Percentiles rank a stretch among this genome's conserved stretches.
Evolutionary conservation across 2,329 filamentous ascomycete genomes (phyloP).

Genomic region (Orbilia oligospora): DNA sequence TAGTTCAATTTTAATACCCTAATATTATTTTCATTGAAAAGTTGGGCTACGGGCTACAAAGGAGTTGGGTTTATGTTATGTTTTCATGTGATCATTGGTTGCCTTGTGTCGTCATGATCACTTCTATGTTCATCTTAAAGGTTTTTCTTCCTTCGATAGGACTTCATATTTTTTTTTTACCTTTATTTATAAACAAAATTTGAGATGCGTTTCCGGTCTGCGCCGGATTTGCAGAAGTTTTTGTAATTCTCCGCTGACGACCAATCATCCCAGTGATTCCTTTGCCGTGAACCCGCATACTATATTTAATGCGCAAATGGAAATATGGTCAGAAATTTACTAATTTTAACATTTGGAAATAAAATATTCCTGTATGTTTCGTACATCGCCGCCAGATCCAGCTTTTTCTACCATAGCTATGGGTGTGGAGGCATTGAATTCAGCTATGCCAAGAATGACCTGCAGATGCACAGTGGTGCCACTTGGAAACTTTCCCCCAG

Average conservation of each 20-base stretch:
- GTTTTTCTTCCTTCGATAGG: constrained; percentile 12
- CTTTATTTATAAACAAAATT: constrained; percentile 7
- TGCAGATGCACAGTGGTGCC: constrained; percentile 21
- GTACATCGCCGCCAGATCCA: constrained; percentile 20
- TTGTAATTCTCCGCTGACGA: not conserved
- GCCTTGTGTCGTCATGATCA: not conserved
- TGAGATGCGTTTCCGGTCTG: not conserved
- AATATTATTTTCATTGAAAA: constrained; percentile 48
- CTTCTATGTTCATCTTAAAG: not conserved
- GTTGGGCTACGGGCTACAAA: constrained; percentile 37
- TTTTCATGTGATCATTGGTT: constrained; percentile 18
- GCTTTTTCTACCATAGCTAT: not conserved
- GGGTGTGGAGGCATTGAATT: constrained; percentile 23
- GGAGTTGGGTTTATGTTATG: constrained; percentile 35
- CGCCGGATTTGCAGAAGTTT: not conserved
- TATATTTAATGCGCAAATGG: not conserved
- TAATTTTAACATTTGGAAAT: not conserved
- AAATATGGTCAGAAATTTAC: not conserved
- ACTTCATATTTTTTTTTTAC: not conserved
- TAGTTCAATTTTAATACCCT: constrained; percentile 50
- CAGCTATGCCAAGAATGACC: constrained; percentile 10
- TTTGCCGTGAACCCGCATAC: not conserved
- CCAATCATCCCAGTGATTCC: constrained; percentile 6
- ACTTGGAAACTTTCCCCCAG: constrained; percentile 17
- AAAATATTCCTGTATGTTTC: constrained; percentile 17